Conservation (phyloP, 805 yeast genomes). For the Kluyveromyces siamensis region DNA sequence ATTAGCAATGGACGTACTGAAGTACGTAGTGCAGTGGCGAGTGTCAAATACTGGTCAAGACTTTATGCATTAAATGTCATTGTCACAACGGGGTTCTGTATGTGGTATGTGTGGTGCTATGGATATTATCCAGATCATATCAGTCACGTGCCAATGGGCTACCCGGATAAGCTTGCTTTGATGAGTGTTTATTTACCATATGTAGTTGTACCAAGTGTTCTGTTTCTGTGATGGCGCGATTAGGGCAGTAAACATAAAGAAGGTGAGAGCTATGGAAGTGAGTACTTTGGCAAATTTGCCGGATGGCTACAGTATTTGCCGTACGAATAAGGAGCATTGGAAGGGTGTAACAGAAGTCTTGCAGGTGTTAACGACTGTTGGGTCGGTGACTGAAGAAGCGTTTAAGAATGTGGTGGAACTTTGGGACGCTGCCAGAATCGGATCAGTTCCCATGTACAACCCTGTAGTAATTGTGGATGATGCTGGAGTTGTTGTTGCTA, state of each 20-base stretch:
- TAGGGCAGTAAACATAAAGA: neutral
- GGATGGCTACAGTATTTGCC: constrained; percentile 60
- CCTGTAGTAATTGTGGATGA: constrained; percentile 58
- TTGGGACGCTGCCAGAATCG: constrained; percentile 41
- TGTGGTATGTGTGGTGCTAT: constrained; percentile 36
- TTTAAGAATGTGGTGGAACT: constrained; percentile 45
- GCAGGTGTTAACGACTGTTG: constrained; percentile 72
- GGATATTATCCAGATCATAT: constrained; percentile 18
- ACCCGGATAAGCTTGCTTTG: constrained; percentile 14
- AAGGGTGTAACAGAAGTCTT: constrained; percentile 53
- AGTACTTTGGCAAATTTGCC: constrained; percentile 31
- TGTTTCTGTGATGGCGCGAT: neutral
- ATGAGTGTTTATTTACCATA: constrained; percentile 25
- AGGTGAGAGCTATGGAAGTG: neutral
- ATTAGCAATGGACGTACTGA: constrained; percentile 5
- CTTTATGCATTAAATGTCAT: constrained; percentile 79
- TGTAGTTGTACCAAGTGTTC: constrained; percentile 19
- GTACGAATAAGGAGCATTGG: constrained; percentile 47
- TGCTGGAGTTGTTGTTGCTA: constrained; percentile 55
- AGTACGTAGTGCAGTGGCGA: constrained; percentile 5
- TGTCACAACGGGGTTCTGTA: constrained; percentile 68
- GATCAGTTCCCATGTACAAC: constrained; percentile 42
- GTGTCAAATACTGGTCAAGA: constrained; percentile 30
- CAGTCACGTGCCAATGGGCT: constrained; percentile 8
- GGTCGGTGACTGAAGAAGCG: constrained; percentile 44